Evolutionary conservation across 805 yeast species (phyloP).

Genomic region (Ogataea pignaliae): DNA sequence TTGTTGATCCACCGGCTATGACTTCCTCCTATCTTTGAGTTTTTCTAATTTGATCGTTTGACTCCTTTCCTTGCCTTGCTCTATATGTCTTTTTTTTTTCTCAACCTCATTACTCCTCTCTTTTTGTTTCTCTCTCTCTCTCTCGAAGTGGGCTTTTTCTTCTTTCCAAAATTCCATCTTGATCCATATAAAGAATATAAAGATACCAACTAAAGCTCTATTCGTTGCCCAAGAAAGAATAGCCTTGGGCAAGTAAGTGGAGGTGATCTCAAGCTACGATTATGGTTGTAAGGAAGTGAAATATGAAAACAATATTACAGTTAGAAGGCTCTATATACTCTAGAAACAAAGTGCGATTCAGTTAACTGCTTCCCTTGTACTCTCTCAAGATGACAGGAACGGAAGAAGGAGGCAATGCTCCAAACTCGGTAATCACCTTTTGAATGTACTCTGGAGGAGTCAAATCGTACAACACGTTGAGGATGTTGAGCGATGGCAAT

Average conservation of each 20-base stretch:
- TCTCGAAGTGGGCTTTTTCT: background rate
- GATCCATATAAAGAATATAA: too few species aligned
- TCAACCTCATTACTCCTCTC: background rate
- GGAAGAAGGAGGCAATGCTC: slow-evolving; percentile 95
- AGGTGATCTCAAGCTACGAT: too few species aligned
- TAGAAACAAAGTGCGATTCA: background rate
- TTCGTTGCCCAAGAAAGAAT: too few species aligned
- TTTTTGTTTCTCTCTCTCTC: slow-evolving; percentile 4
- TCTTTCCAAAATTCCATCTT: background rate
- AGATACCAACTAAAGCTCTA: too few species aligned
- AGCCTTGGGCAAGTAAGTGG: too few species aligned
- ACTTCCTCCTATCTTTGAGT: background rate
- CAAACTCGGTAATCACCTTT: slow-evolving; percentile 93
- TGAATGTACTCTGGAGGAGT: slow-evolving; percentile 93
- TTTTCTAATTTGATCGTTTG: background rate
- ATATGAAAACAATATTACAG: too few species aligned
- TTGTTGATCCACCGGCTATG: background rate
- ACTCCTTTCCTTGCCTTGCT: too few species aligned
- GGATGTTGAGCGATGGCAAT: slow-evolving; percentile 59
- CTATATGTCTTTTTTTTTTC: background rate
- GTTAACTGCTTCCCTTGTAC: slow-evolving; percentile 50
- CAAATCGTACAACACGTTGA: slow-evolving; percentile 86
- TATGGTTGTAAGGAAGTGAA: too few species aligned
- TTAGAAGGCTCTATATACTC: too few species aligned
- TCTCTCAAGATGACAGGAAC: slow-evolving; percentile 96